Conservation (phyloP, 768 basidiomycete genomes). For the Lactarius deliciosus region DNA sequence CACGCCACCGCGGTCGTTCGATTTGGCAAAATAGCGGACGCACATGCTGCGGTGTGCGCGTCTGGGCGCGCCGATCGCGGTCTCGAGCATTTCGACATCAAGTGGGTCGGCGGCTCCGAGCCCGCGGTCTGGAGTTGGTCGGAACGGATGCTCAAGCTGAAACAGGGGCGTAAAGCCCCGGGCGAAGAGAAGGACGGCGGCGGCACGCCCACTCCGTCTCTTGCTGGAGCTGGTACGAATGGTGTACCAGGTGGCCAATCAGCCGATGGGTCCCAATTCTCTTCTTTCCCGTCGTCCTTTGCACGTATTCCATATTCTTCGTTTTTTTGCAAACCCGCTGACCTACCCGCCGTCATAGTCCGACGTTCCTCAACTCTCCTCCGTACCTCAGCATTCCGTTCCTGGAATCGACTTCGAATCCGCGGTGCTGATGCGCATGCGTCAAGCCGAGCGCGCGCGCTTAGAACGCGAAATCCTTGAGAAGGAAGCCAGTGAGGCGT, state of each 20-base stretch:
- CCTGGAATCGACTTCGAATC: slow-evolving; percentile 71
- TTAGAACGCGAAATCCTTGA: slow-evolving; percentile 77
- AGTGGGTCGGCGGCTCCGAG: slow-evolving; percentile 74
- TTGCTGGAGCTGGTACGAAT: neutral
- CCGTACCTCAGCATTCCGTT: slow-evolving; percentile 31
- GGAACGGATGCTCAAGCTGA: slow-evolving; percentile 68
- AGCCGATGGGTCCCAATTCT: neutral
- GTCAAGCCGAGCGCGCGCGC: slow-evolving; percentile 76
- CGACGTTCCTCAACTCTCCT: slow-evolving; percentile 28
- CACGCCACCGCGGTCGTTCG: slow-evolving; percentile 70
- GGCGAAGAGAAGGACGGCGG: slow-evolving; percentile 5
- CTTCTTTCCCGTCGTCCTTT: slow-evolving; percentile 23
- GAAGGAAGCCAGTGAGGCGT: slow-evolving; percentile 52
- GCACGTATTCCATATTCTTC: slow-evolving; percentile 2
- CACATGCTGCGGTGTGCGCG: slow-evolving; percentile 72
- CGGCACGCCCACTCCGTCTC: slow-evolving; percentile 5
- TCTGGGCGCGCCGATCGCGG: slow-evolving; percentile 51
- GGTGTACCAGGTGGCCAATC: neutral
- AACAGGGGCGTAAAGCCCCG: slow-evolving; percentile 26
- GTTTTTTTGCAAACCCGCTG: neutral
- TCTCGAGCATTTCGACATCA: slow-evolving; percentile 61
- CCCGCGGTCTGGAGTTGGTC: slow-evolving; percentile 73
- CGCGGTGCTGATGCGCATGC: slow-evolving; percentile 73
- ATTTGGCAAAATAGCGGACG: slow-evolving; percentile 72
- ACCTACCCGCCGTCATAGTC: slow-evolving; percentile 3